A percentile compares a stretch with the other conserved stretches of the same genome.
phyloP scores from a whole-genome alignment of 805 yeast genomes.

The Saccharomyces mikatae region DNA sequence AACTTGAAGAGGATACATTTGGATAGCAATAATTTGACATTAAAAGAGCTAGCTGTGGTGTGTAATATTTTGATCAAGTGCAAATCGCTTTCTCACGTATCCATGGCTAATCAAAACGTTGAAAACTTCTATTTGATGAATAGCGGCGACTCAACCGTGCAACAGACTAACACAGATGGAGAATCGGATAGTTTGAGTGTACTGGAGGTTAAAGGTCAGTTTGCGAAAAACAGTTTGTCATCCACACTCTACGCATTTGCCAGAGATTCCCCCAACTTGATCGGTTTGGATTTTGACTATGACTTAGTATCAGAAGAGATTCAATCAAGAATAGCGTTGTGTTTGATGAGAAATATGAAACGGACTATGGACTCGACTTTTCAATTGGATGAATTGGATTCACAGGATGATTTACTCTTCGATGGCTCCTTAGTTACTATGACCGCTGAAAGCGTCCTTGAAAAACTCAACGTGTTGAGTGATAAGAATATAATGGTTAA shows the following conservation, averaged over 20 bases:
- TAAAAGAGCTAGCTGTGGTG: conserved; percentile 48
- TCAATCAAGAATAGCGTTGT: conserved; percentile 66
- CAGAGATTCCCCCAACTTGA: conserved; percentile 51
- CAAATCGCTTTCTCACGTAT: conserved; percentile 55
- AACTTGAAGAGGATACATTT: conserved; percentile 57
- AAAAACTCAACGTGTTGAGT: conserved; percentile 26
- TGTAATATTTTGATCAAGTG: conserved; percentile 72
- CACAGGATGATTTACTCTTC: conserved; percentile 54
- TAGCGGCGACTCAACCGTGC: neutral
- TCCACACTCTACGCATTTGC: conserved; percentile 63
- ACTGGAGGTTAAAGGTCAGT: neutral
- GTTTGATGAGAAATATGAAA: conserved; percentile 79
- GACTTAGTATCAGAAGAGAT: conserved; percentile 51
- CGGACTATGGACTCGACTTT: conserved; percentile 35
- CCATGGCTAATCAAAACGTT: conserved; percentile 31
- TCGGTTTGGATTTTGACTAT: conserved; percentile 60
- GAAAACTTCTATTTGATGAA: neutral
- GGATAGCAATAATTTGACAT: conserved; percentile 55
- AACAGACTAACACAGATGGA: neutral
- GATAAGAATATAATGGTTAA: conserved; percentile 10
- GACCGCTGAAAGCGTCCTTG: conserved; percentile 58
- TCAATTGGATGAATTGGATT: conserved; percentile 28
- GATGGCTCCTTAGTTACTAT: conserved; percentile 69
- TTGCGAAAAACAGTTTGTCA: conserved; percentile 50
- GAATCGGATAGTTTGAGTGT: neutral